phyloP scores from a whole-genome alignment of 371 early-diverging fungal genomes.

The Actinomucor elegans region DNA sequence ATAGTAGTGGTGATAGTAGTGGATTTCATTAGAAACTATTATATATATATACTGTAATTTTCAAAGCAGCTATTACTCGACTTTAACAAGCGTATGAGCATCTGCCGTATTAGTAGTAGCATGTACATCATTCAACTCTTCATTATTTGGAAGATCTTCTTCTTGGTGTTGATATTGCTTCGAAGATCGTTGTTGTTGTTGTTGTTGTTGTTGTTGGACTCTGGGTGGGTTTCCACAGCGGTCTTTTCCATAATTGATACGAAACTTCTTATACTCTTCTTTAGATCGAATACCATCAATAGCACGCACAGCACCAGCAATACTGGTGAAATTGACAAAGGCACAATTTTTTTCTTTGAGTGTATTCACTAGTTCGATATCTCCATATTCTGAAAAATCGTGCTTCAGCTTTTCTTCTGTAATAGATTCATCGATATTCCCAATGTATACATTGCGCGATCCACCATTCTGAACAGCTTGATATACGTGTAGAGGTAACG shows the following conservation, averaged over 20 bases:
- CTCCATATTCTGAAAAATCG: constrained; percentile 77
- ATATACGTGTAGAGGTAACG: constrained; percentile 55
- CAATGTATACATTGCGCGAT: constrained; percentile 82
- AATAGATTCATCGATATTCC: constrained; percentile 59
- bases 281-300: constrained; percentile 61
- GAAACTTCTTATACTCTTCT: constrained; percentile 51
- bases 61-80: too few species aligned
- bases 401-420: constrained; percentile 63
- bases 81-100: too few species aligned
- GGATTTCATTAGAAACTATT: too few species aligned
- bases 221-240: constrained; percentile 65
- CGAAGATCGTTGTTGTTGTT: background rate
- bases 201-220: background rate
- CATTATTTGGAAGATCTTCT: background rate
- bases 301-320: constrained; percentile 71
- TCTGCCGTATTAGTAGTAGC: too few species aligned
- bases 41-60: too few species aligned
- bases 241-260: constrained; percentile 83
- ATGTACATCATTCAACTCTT: too few species aligned
- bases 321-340: constrained; percentile 80
- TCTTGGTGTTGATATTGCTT: background rate
- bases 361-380: constrained; percentile 77
- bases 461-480: constrained; percentile 68
- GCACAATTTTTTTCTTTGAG: constrained; percentile 78
- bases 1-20: too few species aligned